Conservation (phyloP, 805 yeast species). For the Kuraishia cidri region DNA sequence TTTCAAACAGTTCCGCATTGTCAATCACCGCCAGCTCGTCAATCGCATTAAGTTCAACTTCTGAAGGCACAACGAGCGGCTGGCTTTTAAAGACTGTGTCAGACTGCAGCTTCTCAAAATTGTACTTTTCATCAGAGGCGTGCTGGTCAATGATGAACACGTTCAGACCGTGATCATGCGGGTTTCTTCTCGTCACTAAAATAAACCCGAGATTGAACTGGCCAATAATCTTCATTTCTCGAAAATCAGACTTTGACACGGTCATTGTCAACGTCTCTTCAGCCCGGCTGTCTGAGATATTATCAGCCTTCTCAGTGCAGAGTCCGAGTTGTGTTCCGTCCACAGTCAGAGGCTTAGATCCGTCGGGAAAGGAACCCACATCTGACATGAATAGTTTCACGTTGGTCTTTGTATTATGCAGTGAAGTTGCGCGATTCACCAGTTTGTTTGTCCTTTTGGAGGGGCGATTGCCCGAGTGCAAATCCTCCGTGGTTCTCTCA, state of each 20-base stretch:
- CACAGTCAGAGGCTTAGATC: too few relatives aligned
- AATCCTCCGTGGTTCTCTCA: too few relatives aligned
- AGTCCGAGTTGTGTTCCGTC: too few relatives aligned
- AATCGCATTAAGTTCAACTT: slow-evolving; percentile 58
- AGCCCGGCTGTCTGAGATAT: slow-evolving; percentile 33
- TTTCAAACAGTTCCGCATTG: slow-evolving; percentile 42
- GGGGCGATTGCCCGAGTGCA: too few relatives aligned
- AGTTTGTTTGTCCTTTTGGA: too few relatives aligned
- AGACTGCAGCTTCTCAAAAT: slow-evolving; percentile 65
- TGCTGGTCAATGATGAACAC: slow-evolving; percentile 92
- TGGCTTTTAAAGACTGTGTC: slow-evolving; percentile 57
- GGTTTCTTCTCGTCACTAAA: slow-evolving; percentile 46
- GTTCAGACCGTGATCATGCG: slow-evolving; percentile 30
- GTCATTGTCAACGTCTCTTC: slow-evolving; percentile 51
- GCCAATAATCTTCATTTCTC: slow-evolving; percentile 72
- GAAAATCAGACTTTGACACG: slow-evolving; percentile 66
- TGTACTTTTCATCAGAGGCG: slow-evolving; percentile 93
- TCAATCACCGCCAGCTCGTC: slow-evolving; percentile 73
- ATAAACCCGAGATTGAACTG: slow-evolving; percentile 96
- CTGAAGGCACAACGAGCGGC: slow-evolving; percentile 51
- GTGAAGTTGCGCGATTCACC: too few relatives aligned
- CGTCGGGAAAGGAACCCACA: too few relatives aligned
- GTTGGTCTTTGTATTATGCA: too few relatives aligned
- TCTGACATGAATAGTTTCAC: slow-evolving; percentile 5
- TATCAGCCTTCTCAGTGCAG: slow-evolving; percentile 16